phyloP scores from a whole-genome alignment of 805 yeast species.

The Kockiozyma suomiensis region DNA sequence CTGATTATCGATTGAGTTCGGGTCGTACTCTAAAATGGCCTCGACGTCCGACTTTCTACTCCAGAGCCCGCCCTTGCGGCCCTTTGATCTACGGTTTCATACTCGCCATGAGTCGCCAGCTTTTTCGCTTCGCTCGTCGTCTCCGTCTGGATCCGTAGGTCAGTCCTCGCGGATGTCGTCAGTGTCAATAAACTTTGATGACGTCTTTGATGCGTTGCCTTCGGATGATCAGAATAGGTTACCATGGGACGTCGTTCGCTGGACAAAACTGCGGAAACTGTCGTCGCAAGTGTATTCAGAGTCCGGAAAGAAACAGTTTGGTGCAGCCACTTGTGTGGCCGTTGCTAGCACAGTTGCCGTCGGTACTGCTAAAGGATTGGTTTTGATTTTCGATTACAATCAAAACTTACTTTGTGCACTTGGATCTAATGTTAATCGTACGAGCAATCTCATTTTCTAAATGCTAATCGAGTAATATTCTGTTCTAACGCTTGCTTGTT shows the following conservation, averaged over 20 bases:
- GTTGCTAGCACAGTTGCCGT: slow-evolving; percentile 56
- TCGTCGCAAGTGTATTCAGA: slow-evolving; percentile 46
- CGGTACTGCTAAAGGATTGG: slow-evolving; percentile 70
- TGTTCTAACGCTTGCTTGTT: neutral
- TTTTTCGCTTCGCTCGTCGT: slow-evolving; percentile 28
- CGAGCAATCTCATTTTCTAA: neutral
- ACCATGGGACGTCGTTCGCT: slow-evolving; percentile 41
- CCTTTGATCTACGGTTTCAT: slow-evolving; percentile 33
- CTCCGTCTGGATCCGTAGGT: slow-evolving; percentile 24
- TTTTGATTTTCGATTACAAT: slow-evolving; percentile 67
- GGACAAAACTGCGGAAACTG: slow-evolving; percentile 49
- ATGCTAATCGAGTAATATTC: neutral
- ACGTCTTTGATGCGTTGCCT: slow-evolving; percentile 27
- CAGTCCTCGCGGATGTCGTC: slow-evolving; percentile 32
- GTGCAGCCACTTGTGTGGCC: slow-evolving; percentile 54
- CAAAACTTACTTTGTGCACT: slow-evolving; percentile 58
- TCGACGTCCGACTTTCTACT: slow-evolving; percentile 24
- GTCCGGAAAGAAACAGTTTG: slow-evolving; percentile 47
- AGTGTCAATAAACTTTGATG: slow-evolving; percentile 24
- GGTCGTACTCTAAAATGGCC: slow-evolving; percentile 6
- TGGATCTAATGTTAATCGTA: slow-evolving; percentile 37
- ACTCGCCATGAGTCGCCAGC: slow-evolving; percentile 32
- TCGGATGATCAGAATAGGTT: slow-evolving; percentile 19
- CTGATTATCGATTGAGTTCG: too few species aligned
- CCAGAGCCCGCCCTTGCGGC: slow-evolving; percentile 28